Evolutionary conservation across 768 basidiomycete species (phyloP).

Genomic region (Hericium alpestre): DNA sequence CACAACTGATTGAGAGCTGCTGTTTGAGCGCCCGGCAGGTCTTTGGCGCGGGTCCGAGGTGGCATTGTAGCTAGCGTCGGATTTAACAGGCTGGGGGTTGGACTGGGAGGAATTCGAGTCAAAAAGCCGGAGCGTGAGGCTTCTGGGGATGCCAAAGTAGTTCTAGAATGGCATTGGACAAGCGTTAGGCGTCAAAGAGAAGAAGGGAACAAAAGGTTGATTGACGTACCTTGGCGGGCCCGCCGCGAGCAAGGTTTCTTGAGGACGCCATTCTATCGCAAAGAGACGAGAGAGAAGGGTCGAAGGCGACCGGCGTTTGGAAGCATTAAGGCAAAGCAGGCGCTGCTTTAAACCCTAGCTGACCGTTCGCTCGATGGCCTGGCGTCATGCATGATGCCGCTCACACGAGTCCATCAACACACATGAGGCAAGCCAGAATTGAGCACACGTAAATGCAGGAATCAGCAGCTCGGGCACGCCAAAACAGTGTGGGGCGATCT

Average conservation of each 20-base stretch:
- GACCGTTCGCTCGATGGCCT: neutral
- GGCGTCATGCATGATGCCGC: constrained; percentile 12
- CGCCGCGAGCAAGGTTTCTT: constrained; percentile 8
- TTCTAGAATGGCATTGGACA: constrained; percentile 6
- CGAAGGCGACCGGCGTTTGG: constrained; percentile 5
- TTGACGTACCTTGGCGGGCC: constrained; percentile 9
- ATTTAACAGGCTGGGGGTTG: neutral
- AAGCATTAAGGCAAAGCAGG: neutral
- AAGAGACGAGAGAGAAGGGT: neutral
- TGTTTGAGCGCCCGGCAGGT: neutral
- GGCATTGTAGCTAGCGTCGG: neutral
- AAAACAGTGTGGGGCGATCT: neutral
- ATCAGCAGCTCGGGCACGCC: neutral
- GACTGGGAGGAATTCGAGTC: neutral
- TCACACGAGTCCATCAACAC: constrained; percentile 9
- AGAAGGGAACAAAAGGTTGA: neutral
- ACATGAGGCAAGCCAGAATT: neutral
- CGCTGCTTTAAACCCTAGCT: constrained; percentile 9
- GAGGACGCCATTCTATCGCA: constrained; percentile 7
- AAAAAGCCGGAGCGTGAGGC: neutral
- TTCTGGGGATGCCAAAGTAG: constrained; percentile 8
- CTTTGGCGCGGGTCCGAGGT: neutral
- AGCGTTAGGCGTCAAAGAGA: neutral
- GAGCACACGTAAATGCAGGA: constrained; percentile 1
- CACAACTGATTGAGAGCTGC: neutral